A percentile compares a stretch with the other conserved stretches of the same genome.
Conservation (phyloP, 2,329 filamentous ascomycete genomes). For the Fusarium xylarioides region DNA sequence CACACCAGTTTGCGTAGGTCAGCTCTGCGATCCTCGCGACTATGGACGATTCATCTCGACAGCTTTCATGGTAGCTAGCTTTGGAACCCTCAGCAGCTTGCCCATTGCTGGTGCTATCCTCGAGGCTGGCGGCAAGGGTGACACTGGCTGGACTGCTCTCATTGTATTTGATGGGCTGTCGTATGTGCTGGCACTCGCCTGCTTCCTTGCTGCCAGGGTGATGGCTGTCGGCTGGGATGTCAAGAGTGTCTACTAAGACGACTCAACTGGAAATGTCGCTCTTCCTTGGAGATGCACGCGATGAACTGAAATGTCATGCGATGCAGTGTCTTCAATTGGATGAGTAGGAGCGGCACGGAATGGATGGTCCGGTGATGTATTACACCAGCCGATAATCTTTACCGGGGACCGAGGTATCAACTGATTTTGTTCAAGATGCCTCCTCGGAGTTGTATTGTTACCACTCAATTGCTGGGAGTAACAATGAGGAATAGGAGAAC, state of each 20-base stretch:
- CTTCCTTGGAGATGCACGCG: neutral
- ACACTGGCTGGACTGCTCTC: constrained; percentile 49
- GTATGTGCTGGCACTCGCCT: constrained; percentile 30
- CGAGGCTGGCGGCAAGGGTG: constrained; percentile 40
- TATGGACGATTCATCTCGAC: constrained; percentile 82
- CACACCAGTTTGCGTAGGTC: constrained; percentile 81
- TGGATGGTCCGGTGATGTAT: constrained; percentile 17
- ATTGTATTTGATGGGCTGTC: constrained; percentile 51
- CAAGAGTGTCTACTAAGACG: constrained; percentile 25
- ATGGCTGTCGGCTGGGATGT: constrained; percentile 32
- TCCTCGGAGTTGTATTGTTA: constrained; percentile 6
- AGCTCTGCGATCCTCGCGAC: constrained; percentile 78
- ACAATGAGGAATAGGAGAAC: neutral
- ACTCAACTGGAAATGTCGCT: neutral
- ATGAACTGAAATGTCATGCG: constrained; percentile 22
- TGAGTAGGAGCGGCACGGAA: neutral
- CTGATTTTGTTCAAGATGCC: neutral
- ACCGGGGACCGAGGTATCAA: constrained; percentile 8
- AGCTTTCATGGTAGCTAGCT: constrained; percentile 79
- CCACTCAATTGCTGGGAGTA: neutral
- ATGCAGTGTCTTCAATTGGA: neutral
- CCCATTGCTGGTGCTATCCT: constrained; percentile 54
- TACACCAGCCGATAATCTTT: constrained; percentile 4
- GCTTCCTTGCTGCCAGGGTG: constrained; percentile 29
- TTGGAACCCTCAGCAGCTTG: constrained; percentile 66